Conservation (phyloP, 2,329 filamentous ascomycete species). For the Chrysosporium keratinophilum region DNA sequence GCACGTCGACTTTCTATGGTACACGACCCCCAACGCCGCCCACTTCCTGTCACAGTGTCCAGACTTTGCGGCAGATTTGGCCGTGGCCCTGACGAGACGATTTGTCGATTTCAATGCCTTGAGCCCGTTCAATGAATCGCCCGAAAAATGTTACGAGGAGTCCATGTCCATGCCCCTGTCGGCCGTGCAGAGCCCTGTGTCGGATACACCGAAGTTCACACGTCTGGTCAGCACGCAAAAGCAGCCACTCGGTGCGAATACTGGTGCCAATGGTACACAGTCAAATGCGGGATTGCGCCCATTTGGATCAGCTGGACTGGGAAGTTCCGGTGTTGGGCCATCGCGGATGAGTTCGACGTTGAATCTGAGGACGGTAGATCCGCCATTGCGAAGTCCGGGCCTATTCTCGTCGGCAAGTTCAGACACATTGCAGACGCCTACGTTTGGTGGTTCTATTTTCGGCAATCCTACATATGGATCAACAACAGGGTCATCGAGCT, state of each 20-base stretch:
- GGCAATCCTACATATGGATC: neutral
- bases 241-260: neutral
- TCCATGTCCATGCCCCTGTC: neutral
- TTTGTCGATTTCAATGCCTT: neutral
- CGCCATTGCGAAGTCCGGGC: too few species aligned
- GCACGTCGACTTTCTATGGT: constrained; percentile 11
- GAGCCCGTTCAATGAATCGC: constrained; percentile 3
- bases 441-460: neutral
- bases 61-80: constrained; percentile 9
- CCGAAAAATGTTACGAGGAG: constrained; percentile 3
- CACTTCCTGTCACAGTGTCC: constrained; percentile 2
- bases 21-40: neutral
- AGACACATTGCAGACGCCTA: neutral
- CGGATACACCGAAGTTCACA: neutral
- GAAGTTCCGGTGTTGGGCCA: neutral
- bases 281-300: neutral
- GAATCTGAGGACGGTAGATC: too few species aligned
- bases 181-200: neutral
- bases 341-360: neutral
- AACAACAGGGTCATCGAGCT: neutral
- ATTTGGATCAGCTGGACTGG: neutral
- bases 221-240: constrained; percentile 4
- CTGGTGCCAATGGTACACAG: neutral
- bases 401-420: neutral
- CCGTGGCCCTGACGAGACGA: constrained; percentile 3